Base-by-base conservation (phyloP, 805 yeast species). In the Wickerhamomyces queroliae region DNA sequence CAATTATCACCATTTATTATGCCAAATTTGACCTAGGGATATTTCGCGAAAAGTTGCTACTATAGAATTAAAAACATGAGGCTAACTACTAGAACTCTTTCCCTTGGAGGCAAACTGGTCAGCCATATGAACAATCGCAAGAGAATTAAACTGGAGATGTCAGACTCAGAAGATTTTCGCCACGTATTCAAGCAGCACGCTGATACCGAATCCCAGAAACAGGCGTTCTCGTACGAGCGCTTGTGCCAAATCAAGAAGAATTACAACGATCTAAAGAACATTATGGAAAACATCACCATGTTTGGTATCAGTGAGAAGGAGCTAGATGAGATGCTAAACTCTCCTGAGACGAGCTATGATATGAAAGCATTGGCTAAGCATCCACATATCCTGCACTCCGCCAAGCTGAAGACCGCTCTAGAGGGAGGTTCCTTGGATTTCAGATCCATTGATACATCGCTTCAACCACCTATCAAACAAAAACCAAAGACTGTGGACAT, bases 161-260 rank as follows among this genome's bases (percentile, higher is more conserved):
- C 27, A 23, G 41, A 33, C 17, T 17, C 29, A 5, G 18, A 27
- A 18, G 10, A 4, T 10, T 37, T 37, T 19, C 20, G 15, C 15
- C 28, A 16, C 12, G 13, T 12, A 23, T 9, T 19, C 32, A 20
- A 26, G 12, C 31, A 16, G 17, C 30, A 5, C 15, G 6, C 11
- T n/a, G 13, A 3, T 4, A 15, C 33, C 7, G 16, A 19, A 6
- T 4, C 13, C 4, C 23, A 12, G 16, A 30, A 12, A 5, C 11
- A 30, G 8, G 7, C n/a, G n/a, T n/a, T 30, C 17, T 12, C 36
- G 25, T 27, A 22, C 26, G 22, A 22, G 20, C 34, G 38, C 7
- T 25, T 39, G 7, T 24, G 35, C 12, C 35, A 35, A 17, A 21
- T 39, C 17, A 39, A 39, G 29, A 30, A 27, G 17, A 38, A 39